Evolutionary conservation across 306 rosid species (phyloP).

Genomic region (Gastrolobium villosum): DNA sequence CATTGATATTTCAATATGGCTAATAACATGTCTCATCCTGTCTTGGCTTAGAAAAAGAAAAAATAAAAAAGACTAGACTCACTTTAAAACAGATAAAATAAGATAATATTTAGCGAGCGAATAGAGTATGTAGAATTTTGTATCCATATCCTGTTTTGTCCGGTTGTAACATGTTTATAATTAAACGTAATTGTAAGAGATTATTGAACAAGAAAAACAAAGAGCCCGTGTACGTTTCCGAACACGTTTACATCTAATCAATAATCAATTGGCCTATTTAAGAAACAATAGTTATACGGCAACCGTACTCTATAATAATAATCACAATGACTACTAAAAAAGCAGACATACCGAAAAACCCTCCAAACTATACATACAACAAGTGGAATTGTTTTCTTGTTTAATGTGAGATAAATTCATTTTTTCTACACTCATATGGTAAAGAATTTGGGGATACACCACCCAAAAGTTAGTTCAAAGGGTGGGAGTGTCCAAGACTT

Average conservation of each 20-base stretch:
- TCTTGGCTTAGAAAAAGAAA: conserved; percentile 33
- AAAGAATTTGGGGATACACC: too few species aligned
- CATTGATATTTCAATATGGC: conserved; percentile 8
- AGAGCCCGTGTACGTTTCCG: conserved; percentile 26
- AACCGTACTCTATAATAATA: not conserved
- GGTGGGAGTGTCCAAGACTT: too few species aligned
- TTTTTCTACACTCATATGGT: too few species aligned
- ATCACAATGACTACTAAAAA: not conserved
- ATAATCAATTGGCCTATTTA: conserved; percentile 36
- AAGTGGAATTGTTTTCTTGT: too few species aligned
- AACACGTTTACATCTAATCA: conserved; percentile 1
- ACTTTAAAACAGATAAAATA: conserved; percentile 1
- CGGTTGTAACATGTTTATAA: too few species aligned
- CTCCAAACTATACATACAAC: conserved; percentile 2
- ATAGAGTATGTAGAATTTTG: too few species aligned
- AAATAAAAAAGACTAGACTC: not conserved
- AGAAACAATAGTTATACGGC: conserved; percentile 27
- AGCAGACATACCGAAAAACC: conserved; percentile 30
- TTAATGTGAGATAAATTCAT: too few species aligned
- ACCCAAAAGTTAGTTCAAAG: too few species aligned
- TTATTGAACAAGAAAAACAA: conserved; percentile 50
- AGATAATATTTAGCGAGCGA: too few species aligned
- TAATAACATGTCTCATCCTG: conserved; percentile 35
- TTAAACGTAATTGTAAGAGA: not conserved
- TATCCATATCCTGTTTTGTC: too few species aligned